phyloP scores from a whole-genome alignment of 2,329 filamentous ascomycete genomes.

The Cercospora sp. region DNA sequence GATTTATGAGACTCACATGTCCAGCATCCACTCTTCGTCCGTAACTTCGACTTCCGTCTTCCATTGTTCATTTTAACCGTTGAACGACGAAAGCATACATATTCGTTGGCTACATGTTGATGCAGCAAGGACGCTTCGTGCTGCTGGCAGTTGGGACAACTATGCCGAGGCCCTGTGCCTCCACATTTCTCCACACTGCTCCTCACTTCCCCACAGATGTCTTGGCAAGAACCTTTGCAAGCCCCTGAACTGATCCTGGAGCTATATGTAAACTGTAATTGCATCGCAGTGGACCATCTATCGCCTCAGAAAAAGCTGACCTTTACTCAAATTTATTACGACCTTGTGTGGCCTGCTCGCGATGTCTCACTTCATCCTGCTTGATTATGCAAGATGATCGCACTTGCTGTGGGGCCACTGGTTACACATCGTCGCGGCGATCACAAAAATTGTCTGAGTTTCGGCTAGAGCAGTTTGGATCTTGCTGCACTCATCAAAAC shows the following conservation, averaged over 20 bases:
- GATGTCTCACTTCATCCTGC: neutral
- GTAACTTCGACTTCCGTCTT: too few species aligned
- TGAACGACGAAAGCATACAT: neutral
- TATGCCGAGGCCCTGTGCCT: neutral
- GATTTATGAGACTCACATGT: neutral
- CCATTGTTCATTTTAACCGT: neutral
- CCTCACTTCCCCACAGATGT: neutral
- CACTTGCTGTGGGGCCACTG: neutral
- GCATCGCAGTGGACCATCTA: neutral
- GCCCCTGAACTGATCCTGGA: neutral
- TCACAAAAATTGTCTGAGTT: neutral
- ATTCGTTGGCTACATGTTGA: neutral
- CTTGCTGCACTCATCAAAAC: neutral
- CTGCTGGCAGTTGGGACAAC: neutral
- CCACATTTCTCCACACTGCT: neutral
- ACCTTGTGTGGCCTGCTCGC: neutral
- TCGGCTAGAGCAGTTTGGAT: neutral
- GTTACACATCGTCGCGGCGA: neutral
- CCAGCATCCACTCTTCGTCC: neutral
- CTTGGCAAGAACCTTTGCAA: neutral
- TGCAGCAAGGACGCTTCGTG: neutral
- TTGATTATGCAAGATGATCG: neutral
- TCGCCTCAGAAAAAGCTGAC: neutral
- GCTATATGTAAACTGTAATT: neutral
- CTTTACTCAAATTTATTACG: too few species aligned